Conservation (phyloP, 306 rosid species). For the Prinsepia uniflora region DNA sequence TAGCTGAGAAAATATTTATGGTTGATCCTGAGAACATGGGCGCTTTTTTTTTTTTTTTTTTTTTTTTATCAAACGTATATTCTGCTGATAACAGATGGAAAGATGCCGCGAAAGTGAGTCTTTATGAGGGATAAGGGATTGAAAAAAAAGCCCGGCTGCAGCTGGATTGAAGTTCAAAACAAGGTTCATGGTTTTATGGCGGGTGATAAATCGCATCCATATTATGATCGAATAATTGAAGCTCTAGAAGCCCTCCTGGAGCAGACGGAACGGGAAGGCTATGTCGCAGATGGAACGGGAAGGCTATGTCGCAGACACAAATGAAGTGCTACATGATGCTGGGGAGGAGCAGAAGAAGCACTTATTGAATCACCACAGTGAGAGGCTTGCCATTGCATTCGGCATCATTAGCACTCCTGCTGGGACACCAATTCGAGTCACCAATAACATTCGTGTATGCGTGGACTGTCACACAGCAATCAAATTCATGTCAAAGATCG, state of each 20-base stretch:
- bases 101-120: conserved; percentile 62
- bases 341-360: conserved; percentile 72
- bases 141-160: conserved; percentile 80
- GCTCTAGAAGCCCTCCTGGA: conserved; percentile 57
- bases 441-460: conserved; percentile 77
- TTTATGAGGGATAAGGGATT: conserved; percentile 53
- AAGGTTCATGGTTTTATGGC: conserved; percentile 65
- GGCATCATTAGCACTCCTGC: conserved; percentile 81
- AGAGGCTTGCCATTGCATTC: conserved; percentile 81
- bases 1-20: conserved; percentile 58
- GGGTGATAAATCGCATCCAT: conserved; percentile 76
- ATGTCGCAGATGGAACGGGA: conserved; percentile 67
- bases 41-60: conserved; percentile 55
- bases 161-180: conserved; percentile 86
- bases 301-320: conserved; percentile 62
- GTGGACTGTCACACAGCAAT: conserved; percentile 71
- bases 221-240: conserved; percentile 50
- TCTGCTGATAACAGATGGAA: conserved; percentile 75
- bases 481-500: conserved; percentile 66
- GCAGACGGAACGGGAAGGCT: conserved; percentile 71
- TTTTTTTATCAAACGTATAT: conserved; percentile 64
- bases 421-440: conserved; percentile 64
- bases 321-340: conserved; percentile 66
- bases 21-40: conserved; percentile 67
- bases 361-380: conserved; percentile 61